Evolutionary conservation across 345 rosid species (phyloP).

Genomic region (Brassica incana): DNA sequence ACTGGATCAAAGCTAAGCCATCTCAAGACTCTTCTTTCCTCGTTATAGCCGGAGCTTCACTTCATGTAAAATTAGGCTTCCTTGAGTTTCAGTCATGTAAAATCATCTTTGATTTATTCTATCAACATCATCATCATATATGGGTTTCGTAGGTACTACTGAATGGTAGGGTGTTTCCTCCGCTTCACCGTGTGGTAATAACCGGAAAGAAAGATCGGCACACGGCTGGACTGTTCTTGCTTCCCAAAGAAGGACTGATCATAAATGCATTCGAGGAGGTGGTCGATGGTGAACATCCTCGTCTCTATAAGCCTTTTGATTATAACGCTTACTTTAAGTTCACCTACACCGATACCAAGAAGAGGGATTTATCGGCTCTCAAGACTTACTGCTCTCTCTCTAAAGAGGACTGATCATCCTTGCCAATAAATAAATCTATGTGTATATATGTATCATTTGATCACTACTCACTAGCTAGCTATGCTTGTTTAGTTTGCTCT

Average conservation of each 20-base stretch:
- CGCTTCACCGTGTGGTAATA: slow-evolving; percentile 38
- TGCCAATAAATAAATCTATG: background rate
- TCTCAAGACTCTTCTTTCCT: slow-evolving; percentile 46
- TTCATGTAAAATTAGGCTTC: slow-evolving; percentile 36
- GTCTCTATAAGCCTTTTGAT: slow-evolving; percentile 24
- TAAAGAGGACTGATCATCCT: background rate
- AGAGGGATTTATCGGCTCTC: slow-evolving; percentile 12
- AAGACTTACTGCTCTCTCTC: slow-evolving; percentile 39
- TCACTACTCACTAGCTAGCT: slow-evolving; percentile 10
- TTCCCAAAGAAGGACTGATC: slow-evolving; percentile 4
- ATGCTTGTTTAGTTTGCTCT: background rate
- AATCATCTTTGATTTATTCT: background rate
- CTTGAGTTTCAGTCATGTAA: background rate
- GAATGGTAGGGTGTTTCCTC: slow-evolving; percentile 37
- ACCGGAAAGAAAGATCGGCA: slow-evolving; percentile 34
- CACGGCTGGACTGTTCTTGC: slow-evolving; percentile 27
- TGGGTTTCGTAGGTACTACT: slow-evolving; percentile 31
- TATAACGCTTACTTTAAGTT: slow-evolving; percentile 17
- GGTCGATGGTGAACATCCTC: slow-evolving; percentile 9
- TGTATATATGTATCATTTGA: slow-evolving; percentile 3
- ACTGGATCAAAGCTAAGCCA: slow-evolving; percentile 46
- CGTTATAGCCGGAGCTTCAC: slow-evolving; percentile 55
- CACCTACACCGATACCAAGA: background rate
- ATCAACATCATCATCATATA: background rate
- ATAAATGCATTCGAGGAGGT: slow-evolving; percentile 17